Percentiles rank a stretch among this genome's conserved stretches.
Conservation (phyloP, 306 rosid genomes). For the Trifolium repens region DNA sequence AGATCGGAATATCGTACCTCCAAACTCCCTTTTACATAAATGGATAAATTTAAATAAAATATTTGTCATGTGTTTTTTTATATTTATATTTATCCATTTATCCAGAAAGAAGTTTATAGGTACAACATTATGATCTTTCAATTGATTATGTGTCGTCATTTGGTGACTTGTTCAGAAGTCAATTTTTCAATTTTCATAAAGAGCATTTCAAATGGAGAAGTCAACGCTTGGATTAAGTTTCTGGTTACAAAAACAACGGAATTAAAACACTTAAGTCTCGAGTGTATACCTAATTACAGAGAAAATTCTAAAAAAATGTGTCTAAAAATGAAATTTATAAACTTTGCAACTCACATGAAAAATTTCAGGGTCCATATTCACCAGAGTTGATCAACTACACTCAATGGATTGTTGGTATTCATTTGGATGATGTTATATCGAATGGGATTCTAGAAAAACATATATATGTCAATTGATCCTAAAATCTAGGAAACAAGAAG, state of each 20-base stretch:
- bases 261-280: neutral
- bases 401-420: neutral
- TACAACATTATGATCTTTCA: neutral
- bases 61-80: too few relatives aligned
- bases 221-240: neutral
- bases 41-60: too few relatives aligned
- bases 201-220: neutral
- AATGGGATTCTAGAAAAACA: too few relatives aligned
- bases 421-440: neutral
- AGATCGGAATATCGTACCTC: too few relatives aligned
- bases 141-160: neutral
- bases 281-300: neutral
- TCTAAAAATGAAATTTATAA: neutral
- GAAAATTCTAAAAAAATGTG: neutral
- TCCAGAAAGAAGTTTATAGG: neutral
- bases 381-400: constrained; percentile 23
- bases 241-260: neutral
- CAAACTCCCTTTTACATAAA: too few relatives aligned
- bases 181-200: neutral
- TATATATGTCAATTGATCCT: too few relatives aligned
- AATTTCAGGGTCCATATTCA: neutral
- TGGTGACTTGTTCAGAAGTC: neutral
- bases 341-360: neutral
- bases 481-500: too few relatives aligned
- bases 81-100: neutral